Conservation (phyloP, 768 basidiomycete species). For the Mycena rebaudengoi region DNA sequence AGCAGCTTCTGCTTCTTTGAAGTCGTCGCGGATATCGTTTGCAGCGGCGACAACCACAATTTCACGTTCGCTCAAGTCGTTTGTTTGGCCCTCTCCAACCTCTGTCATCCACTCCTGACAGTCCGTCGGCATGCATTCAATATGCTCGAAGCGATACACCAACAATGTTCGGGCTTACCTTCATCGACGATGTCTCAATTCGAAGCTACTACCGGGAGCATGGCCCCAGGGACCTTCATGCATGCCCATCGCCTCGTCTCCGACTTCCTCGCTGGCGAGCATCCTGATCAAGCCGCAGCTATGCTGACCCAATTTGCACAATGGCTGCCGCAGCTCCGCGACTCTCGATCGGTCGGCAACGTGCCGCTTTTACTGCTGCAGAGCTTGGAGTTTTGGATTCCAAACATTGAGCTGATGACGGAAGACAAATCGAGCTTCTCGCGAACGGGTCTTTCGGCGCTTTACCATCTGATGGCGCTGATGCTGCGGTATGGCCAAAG, state of each 20-base stretch:
- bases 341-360: constrained; percentile 53
- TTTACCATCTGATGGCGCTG: constrained; percentile 86
- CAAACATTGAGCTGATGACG: constrained; percentile 73
- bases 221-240: constrained; percentile 78
- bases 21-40: constrained; percentile 75
- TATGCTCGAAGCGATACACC: constrained; percentile 77
- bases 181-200: constrained; percentile 76
- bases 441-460: constrained; percentile 65
- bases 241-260: constrained; percentile 83
- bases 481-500: constrained; percentile 77
- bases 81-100: constrained; percentile 84
- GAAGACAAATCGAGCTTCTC: constrained; percentile 66
- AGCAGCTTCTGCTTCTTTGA: constrained; percentile 80
- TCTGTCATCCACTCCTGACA: constrained; percentile 72
- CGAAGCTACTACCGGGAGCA: constrained; percentile 76
- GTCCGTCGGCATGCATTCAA: constrained; percentile 82
- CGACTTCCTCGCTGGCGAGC: constrained; percentile 81
- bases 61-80: constrained; percentile 80
- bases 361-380: constrained; percentile 71
- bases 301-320: constrained; percentile 77
- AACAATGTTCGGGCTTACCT: constrained; percentile 71
- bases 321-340: constrained; percentile 74
- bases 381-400: constrained; percentile 86
- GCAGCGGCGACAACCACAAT: constrained; percentile 58
- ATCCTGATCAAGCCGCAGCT: constrained; percentile 66